A percentile compares a stretch with the other conserved stretches of the same genome.
Conservation (phyloP, 345 rosid genomes). For the Barbarea vulgaris region DNA sequence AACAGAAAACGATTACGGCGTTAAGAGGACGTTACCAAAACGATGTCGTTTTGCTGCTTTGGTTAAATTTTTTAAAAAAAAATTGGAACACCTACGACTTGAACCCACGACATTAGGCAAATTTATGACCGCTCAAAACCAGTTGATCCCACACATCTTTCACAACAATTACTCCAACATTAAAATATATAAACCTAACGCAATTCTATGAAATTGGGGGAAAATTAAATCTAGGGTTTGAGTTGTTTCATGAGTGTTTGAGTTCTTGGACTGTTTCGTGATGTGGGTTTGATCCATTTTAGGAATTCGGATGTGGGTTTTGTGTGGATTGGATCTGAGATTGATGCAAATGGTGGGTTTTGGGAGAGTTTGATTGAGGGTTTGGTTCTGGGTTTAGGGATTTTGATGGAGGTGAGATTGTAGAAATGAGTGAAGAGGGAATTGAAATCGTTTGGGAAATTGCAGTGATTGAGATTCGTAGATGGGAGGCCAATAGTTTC, state of each 20-base stretch:
- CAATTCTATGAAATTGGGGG: too few relatives aligned
- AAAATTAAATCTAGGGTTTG: too few relatives aligned
- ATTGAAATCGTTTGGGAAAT: constrained; percentile 31
- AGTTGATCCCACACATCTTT: too few relatives aligned
- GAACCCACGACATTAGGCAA: too few relatives aligned
- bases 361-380: background rate
- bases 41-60: too few relatives aligned
- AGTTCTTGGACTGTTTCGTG: constrained; percentile 50
- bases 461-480: constrained; percentile 32
- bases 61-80: too few relatives aligned
- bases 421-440: constrained; percentile 44
- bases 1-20: too few relatives aligned
- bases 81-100: too few relatives aligned
- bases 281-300: constrained; percentile 56
- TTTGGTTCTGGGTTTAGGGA: constrained; percentile 15
- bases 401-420: constrained; percentile 37
- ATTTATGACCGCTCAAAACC: too few relatives aligned
- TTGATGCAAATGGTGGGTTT: constrained; percentile 49
- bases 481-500: constrained; percentile 47
- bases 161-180: too few relatives aligned
- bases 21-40: too few relatives aligned
- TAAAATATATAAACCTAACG: too few relatives aligned
- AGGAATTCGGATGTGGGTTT: constrained; percentile 31
- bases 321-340: constrained; percentile 31
- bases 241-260: constrained; percentile 63